Evolutionary conservation across 2,329 filamentous ascomycete species (phyloP).

Genomic region (Dothidotthia symphoricarpi): DNA sequence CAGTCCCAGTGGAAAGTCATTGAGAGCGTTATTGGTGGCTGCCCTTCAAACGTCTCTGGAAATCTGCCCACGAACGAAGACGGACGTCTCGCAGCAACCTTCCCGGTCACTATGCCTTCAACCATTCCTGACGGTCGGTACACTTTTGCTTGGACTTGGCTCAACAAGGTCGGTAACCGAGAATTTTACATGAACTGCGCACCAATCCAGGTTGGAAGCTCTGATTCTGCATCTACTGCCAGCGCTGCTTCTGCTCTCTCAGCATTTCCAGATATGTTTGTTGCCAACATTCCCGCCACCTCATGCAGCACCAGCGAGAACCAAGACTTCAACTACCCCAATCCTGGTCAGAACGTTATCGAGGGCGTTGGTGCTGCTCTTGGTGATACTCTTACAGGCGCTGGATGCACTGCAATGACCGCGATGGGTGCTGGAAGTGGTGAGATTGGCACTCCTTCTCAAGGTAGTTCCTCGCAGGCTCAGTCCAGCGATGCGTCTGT

Average conservation of each 20-base stretch:
- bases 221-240: conserved; percentile 28
- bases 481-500: background rate
- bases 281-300: conserved; percentile 63
- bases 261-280: conserved; percentile 70
- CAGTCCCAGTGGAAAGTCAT: conserved; percentile 80
- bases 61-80: conserved; percentile 22
- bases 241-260: conserved; percentile 43
- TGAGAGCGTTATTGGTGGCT: conserved; percentile 82
- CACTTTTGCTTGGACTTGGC: conserved; percentile 88
- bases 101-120: conserved; percentile 69
- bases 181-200: conserved; percentile 99
- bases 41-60: conserved; percentile 62
- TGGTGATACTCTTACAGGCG: conserved; percentile 32
- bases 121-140: conserved; percentile 72
- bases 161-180: conserved; percentile 87
- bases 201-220: conserved; percentile 62
- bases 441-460: conserved; percentile 26
- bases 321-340: conserved; percentile 64
- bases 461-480: conserved; percentile 4
- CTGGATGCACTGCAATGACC: conserved; percentile 30
- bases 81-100: conserved; percentile 59
- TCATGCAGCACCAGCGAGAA: conserved; percentile 53
- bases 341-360: conserved; percentile 59
- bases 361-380: conserved; percentile 28
- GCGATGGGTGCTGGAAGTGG: conserved; percentile 34